Evolutionary conservation across 192 early-diverging fungal genomes (phyloP), one percentile per base, ranked within the genome.

Genomic region (Coemansia sp.): DNA sequence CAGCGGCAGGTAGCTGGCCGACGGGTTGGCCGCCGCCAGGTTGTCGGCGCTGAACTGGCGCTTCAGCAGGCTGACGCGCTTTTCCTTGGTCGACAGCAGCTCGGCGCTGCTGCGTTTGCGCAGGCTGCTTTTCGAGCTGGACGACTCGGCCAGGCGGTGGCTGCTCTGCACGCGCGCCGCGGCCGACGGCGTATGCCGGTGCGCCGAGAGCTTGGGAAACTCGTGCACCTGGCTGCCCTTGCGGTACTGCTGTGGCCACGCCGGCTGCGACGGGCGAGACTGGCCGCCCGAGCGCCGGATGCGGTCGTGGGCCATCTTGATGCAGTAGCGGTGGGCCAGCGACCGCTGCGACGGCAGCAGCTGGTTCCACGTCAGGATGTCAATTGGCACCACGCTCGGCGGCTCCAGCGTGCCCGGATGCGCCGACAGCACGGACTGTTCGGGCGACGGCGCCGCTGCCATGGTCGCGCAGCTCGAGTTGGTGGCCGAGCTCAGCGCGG

Each of bases 301-400:
- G 2, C 53, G 64, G 19, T 75, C 71, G 45, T 67, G 71, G 1
- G 60, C 57, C 64, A 67, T 67, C 32, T 75, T 75, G 12, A 63
- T 47, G 34, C 64, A 75, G 47, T 62, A 75, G 31, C 71, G 64
- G 21, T 75, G 57, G 0, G 71, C 71, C 41, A 75, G 51, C 3
- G 53, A 55, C 20, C 61, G 64, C 60, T 75, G 71, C 46, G 67
- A 62, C 5, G 71, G 71, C 6, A 67, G 48, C 35, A 75, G 64
- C 57, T 75, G 71, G 28, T 75, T 75, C 71, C 71, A 75, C 15
- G 64, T 64, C n/a, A 66, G 39, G 17, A 67, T 66, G 43, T 75
- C 71, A 12, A 75, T 75, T 4, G 71, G 71, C 43, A 75, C 71
- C 14, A 54, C 53, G 8, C 43, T 38, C 0, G 71, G 71, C 8